Conservation (phyloP, 441 rosid genomes). For the Macaranga tanarius region DNA sequence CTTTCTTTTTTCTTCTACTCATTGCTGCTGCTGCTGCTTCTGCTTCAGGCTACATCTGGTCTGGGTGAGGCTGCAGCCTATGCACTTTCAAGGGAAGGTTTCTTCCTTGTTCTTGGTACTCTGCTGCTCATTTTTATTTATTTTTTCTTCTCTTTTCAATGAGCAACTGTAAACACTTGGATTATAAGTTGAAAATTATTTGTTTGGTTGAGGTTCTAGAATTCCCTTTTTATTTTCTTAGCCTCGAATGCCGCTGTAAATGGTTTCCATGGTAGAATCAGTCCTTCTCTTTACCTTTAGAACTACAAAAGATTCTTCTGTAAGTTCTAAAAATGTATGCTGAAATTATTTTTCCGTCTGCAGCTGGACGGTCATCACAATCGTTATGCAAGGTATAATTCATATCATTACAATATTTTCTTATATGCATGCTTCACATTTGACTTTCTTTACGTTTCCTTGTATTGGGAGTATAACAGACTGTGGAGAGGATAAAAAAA, state of each 20-base stretch:
- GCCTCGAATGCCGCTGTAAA: neutral
- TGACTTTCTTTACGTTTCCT: slow-evolving; percentile 11
- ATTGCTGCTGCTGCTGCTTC: slow-evolving; percentile 20
- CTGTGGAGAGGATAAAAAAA: slow-evolving; percentile 44
- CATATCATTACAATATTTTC: neutral
- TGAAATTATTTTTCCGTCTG: slow-evolving; percentile 34
- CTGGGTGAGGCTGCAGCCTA: slow-evolving; percentile 74
- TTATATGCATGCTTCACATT: neutral
- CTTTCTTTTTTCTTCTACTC: neutral
- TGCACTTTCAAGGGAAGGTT: slow-evolving; percentile 75
- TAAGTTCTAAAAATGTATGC: slow-evolving; percentile 9
- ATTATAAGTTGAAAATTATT: too few species aligned
- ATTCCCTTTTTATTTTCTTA: neutral
- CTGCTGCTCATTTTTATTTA: neutral
- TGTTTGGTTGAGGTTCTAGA: neutral
- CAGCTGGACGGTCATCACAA: slow-evolving; percentile 73
- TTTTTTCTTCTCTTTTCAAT: neutral
- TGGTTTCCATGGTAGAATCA: neutral
- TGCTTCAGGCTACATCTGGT: slow-evolving; percentile 77
- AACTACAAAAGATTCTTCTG: neutral
- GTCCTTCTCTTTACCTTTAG: too few species aligned
- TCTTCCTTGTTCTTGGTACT: slow-evolving; percentile 70
- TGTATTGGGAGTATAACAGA: slow-evolving; percentile 39
- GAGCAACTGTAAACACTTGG: too few species aligned
- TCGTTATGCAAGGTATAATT: slow-evolving; percentile 52